A percentile compares a stretch with the other conserved stretches of the same genome.
Conservation (phyloP, 176 grass and related monocot species). For the Puccinellia tenuiflora region DNA sequence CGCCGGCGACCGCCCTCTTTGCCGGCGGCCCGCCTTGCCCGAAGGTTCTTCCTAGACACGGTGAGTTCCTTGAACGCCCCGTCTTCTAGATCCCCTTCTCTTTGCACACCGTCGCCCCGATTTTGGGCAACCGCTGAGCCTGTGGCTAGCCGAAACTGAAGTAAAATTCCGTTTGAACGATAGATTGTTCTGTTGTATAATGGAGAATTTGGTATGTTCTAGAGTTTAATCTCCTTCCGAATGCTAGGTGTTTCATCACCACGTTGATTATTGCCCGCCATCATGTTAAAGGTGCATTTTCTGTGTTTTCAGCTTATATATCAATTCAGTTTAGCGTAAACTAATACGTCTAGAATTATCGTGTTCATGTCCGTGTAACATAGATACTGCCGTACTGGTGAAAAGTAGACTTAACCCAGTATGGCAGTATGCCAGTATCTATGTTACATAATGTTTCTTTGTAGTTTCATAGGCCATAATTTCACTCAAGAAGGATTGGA, state of each 20-base stretch:
- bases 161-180: background rate
- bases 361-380: background rate
- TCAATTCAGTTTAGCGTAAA: background rate
- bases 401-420: background rate
- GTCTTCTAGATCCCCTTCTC: background rate
- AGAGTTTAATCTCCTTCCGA: background rate
- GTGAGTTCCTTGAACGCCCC: background rate
- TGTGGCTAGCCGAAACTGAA: background rate
- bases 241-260: background rate
- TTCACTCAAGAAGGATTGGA: background rate
- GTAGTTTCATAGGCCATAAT: background rate
- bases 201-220: background rate
- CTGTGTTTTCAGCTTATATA: background rate
- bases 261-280: background rate
- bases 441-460: background rate
- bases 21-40: background rate
- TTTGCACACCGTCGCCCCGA: background rate
- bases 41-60: background rate
- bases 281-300: background rate
- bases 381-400: background rate
- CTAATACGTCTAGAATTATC: background rate
- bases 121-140: background rate
- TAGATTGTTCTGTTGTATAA: background rate
- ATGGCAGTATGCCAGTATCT: no score
- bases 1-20: background rate